These are phyloP conservation scores for Globisporangium iwayamae DNA, from an alignment of 352 stramenopile species.

Conservation along the genomic window DNA sequence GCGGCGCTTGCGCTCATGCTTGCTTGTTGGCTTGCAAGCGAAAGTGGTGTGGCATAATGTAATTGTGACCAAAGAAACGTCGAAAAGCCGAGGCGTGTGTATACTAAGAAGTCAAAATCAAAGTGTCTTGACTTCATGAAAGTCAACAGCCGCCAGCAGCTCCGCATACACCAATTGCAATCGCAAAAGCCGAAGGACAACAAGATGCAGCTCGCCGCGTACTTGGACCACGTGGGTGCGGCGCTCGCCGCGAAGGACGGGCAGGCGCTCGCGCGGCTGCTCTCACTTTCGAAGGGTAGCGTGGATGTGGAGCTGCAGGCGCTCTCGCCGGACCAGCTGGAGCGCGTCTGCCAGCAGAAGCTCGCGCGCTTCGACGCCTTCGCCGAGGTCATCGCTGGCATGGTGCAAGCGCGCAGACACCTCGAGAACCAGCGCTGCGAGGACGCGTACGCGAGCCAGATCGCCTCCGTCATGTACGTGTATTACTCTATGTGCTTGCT, in stretches of 20 bases:
- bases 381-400: constrained; percentile 53
- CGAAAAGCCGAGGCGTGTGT: no score
- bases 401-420: constrained; percentile 65
- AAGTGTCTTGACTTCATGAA: no score
- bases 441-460: constrained; percentile 65
- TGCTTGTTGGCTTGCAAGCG: no score
- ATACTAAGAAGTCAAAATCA: no score
- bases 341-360: constrained; percentile 47
- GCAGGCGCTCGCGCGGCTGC: constrained; percentile 43
- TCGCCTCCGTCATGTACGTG: constrained; percentile 62
- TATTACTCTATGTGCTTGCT: not conserved
- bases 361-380: constrained; percentile 54
- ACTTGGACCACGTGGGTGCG: constrained; percentile 54
- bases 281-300: constrained; percentile 35
- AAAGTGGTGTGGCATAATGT: no score
- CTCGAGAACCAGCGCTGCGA: constrained; percentile 36
- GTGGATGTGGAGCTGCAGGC: constrained; percentile 35
- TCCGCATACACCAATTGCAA: no score
- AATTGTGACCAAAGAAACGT: no score
- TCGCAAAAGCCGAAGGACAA: no score
- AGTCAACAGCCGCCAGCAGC: no score
- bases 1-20: no score
- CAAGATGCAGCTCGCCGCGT: constrained; percentile 56
- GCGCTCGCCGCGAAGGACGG: constrained; percentile 52
- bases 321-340: constrained; percentile 49